Evolutionary conservation across 148 eudicot genomes (phyloP).

Genomic region (Silene conica): DNA sequence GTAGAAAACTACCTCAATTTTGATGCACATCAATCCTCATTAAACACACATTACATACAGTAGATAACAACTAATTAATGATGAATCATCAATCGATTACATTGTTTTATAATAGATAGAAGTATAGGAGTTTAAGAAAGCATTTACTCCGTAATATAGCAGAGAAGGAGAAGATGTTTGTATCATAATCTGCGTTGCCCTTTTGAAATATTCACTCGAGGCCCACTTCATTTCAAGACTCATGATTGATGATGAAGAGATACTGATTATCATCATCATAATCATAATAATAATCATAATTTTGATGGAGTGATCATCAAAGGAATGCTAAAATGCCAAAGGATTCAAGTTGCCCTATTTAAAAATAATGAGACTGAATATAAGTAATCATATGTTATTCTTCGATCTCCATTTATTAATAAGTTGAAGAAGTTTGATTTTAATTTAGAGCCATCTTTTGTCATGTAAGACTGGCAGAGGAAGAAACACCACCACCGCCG

Average conservation of each 20-base stretch:
- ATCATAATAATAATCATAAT: not conserved
- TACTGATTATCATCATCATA: not conserved
- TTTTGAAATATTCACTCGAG: slow-evolving; percentile 31
- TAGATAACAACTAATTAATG: no score
- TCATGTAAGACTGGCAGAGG: not conserved
- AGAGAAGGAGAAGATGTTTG: slow-evolving; percentile 22
- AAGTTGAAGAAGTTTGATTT: not conserved
- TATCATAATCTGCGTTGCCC: slow-evolving; percentile 35
- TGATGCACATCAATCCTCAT: not conserved
- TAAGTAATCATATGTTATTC: not conserved
- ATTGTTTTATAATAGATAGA: slow-evolving; percentile 3
- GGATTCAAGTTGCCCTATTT: slow-evolving; percentile 42
- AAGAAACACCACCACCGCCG: slow-evolving; percentile 2
- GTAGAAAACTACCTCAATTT: not conserved
- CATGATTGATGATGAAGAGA: slow-evolving; percentile 16
- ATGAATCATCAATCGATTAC: no score
- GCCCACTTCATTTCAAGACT: slow-evolving; percentile 31
- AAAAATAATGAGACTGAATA: not conserved
- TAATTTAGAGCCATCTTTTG: not conserved
- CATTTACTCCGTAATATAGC: not conserved
- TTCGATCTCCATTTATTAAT: not conserved
- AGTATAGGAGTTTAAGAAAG: no score
- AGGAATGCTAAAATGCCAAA: slow-evolving; percentile 33
- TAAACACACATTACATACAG: not conserved
- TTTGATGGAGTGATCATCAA: slow-evolving; percentile 2